Evolutionary conservation across 2,329 filamentous ascomycete genomes (phyloP).

Genomic region (Scedosporium dehoogii): DNA sequence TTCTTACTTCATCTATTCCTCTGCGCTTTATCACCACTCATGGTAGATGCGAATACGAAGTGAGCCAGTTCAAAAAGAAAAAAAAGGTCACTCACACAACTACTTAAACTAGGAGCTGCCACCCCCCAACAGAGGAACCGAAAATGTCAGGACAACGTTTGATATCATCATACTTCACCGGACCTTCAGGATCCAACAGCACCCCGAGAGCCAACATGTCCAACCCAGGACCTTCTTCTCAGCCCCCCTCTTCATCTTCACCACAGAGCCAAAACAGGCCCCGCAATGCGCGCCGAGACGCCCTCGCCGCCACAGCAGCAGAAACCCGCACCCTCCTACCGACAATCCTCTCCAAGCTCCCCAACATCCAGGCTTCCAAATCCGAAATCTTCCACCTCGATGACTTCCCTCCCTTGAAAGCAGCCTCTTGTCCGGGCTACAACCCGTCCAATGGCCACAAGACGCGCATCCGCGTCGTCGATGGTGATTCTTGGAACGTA

Average conservation of each 20-base stretch:
- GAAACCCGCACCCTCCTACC: conserved; percentile 39
- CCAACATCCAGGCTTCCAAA: conserved; percentile 24
- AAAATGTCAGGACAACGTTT: not conserved
- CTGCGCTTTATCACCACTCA: not conserved
- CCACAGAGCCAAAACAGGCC: not conserved
- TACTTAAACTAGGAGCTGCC: too few species aligned
- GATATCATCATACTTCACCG: not conserved
- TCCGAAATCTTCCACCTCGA: conserved; percentile 27
- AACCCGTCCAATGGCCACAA: conserved; percentile 16
- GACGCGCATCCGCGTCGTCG: conserved; percentile 35
- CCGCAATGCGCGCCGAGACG: not conserved
- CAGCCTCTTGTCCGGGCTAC: conserved; percentile 31
- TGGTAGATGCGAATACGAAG: not conserved
- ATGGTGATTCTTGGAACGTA: conserved; percentile 48
- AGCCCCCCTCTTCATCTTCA: too few species aligned
- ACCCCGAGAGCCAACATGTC: not conserved
- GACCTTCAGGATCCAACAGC: not conserved
- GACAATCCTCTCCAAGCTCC: conserved; percentile 32
- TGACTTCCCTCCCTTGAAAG: conserved; percentile 27
- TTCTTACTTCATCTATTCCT: not conserved
- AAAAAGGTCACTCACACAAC: not conserved
- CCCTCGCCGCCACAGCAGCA: not conserved
- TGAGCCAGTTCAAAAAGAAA: too few species aligned
- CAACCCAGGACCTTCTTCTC: too few species aligned
- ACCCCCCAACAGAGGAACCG: too few species aligned